Evolutionary conservation across 78 protist genomes (phyloP), one percentile per base, ranked within the genome.

Genomic region (Diacronema lutheri): DNA sequence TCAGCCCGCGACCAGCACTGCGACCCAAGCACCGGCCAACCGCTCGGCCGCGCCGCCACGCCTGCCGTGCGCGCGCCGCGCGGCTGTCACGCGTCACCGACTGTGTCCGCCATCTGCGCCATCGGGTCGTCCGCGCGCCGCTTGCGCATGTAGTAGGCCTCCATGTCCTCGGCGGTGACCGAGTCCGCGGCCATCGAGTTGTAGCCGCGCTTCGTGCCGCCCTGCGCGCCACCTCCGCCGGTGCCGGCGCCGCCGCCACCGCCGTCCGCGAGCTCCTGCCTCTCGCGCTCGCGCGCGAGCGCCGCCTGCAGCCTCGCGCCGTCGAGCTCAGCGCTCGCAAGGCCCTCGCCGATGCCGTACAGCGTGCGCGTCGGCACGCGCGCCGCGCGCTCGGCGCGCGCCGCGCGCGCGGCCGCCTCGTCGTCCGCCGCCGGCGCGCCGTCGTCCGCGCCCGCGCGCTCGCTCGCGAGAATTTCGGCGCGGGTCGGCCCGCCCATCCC

Each of bases 171-270:
- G 12, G 58, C 85, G 29, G 64, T 87, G 16, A 33, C 46, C 56
- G 83, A 86, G 81, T 40, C 44, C 31, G 81, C 57, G 23, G 25
- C n/a, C 40, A 46, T 85, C 14, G 41, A 31, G 62, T 58, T 62
- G 44, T 55, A 73, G 65, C n/a, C 50, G 71, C 77, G 74, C 64
- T 62, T 81, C n/a, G n/a, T n/a, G n/a, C n/a, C n/a, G n/a, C n/a
- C n/a, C n/a, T n/a, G n/a, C n/a, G n/a, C n/a, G n/a, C n/a, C n/a
- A n/a, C n/a, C n/a, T n/a, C n/a, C n/a, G n/a, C n/a, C n/a, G n/a
- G n/a, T n/a, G 58, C 74, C 44, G 26, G 44, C 74, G 85, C 46
- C 72, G 50, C 35, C 55, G 20, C 64, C 64, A 3, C 64, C 64
- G 20, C 11, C 50, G 50, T 3, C 50, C 50, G 50, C 64, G 64